A percentile compares a stretch with the other conserved stretches of the same genome.
phyloP scores from a whole-genome alignment of 2,329 filamentous ascomycete species.

The Colletotrichum somersetense region DNA sequence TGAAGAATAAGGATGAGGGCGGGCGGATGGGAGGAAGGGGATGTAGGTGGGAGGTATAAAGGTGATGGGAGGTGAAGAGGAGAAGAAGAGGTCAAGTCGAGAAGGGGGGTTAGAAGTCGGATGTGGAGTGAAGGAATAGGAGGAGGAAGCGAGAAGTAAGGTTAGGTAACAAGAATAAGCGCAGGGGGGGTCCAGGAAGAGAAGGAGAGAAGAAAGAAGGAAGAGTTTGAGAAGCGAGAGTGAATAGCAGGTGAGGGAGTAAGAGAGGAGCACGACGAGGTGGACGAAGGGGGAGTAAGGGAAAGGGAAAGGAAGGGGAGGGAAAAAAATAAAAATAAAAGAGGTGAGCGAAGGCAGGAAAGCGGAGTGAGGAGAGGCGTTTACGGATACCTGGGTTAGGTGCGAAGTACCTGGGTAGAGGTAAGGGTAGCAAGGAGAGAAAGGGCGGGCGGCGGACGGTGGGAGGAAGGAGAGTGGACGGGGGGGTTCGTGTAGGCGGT shows the following conservation, averaged over 20 bases:
- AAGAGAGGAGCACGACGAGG: conserved; percentile 8
- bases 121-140: conserved; percentile 39
- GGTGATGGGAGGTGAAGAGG: conserved; percentile 45
- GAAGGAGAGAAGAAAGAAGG: conserved; percentile 49
- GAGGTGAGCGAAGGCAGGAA: conserved; percentile 32
- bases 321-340: conserved; percentile 44
- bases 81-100: conserved; percentile 40
- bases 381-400: conserved; percentile 1
- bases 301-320: background rate
- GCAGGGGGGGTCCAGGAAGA: conserved; percentile 41
- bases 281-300: conserved; percentile 13
- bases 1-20: conserved; percentile 50
- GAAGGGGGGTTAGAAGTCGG: conserved; percentile 40
- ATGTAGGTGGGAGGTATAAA: conserved; percentile 46
- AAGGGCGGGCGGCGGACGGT: conserved; percentile 32
- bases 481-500: conserved; percentile 46
- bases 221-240: conserved; percentile 47
- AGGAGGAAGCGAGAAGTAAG: conserved; percentile 46
- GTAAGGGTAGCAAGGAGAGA: conserved; percentile 33
- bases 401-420: background rate
- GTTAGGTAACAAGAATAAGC: conserved; percentile 47
- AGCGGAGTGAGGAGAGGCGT: conserved; percentile 33
- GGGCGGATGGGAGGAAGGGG: conserved; percentile 46
- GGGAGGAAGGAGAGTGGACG: conserved; percentile 44
- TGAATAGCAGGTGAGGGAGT: conserved; percentile 44